phyloP scores from a whole-genome alignment of 1,139 yeast genomes.

The Pichia sp. region DNA sequence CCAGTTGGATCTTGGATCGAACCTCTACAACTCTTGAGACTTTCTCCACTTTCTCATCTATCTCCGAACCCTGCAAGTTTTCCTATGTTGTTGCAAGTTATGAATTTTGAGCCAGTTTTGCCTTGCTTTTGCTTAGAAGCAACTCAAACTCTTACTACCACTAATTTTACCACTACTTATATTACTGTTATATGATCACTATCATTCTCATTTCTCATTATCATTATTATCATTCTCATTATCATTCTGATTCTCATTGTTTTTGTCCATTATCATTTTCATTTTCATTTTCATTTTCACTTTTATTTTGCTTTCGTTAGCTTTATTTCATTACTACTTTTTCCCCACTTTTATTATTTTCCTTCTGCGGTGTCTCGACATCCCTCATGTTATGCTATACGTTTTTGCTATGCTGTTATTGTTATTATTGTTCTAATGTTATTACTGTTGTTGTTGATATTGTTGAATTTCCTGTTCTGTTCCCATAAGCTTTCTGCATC shows the following conservation, averaged over 20 bases:
- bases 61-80: neutral
- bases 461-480: neutral
- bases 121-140: neutral
- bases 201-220: neutral
- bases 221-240: neutral
- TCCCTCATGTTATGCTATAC: neutral
- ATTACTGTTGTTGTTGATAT: neutral
- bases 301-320: neutral
- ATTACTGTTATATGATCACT: no score
- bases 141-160: neutral
- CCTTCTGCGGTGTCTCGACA: neutral
- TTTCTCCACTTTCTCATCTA: neutral
- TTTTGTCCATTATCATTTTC: neutral
- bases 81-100: neutral
- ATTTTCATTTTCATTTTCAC: neutral
- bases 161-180: no score
- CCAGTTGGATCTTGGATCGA: slow-evolving; percentile 28
- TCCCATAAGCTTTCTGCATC: neutral
- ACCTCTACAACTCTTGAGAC: slow-evolving; percentile 19
- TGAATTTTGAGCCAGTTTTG: neutral
- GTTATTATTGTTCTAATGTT: neutral
- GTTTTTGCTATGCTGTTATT: neutral
- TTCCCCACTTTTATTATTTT: neutral
- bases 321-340: neutral
- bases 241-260: neutral